Evolutionary conservation across 1,139 yeast species (phyloP).

Genomic region (Yamadazyma triangularis): DNA sequence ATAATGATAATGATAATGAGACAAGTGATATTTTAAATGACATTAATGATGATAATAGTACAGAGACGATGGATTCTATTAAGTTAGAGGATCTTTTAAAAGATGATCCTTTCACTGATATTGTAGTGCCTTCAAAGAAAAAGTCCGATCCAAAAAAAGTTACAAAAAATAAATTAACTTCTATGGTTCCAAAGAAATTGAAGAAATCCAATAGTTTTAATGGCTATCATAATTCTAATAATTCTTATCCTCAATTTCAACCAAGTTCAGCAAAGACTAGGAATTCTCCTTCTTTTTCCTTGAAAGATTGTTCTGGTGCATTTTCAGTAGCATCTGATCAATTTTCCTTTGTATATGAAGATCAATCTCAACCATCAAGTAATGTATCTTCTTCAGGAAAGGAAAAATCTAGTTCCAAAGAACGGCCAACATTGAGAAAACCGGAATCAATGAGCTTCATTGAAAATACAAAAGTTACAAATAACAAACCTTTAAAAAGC

Average conservation of each 20-base stretch:
- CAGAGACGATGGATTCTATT: background rate
- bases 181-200: conserved; percentile 2
- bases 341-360: conserved; percentile 15
- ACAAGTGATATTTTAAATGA: conserved; percentile 1
- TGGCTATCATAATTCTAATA: background rate
- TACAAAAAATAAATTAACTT: conserved; percentile 1
- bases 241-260: conserved; percentile 1
- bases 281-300: conserved; percentile 15
- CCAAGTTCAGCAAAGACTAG: background rate
- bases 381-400: background rate
- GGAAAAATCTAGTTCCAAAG: background rate
- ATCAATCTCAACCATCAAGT: conserved; percentile 5
- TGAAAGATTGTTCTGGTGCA: conserved; percentile 25
- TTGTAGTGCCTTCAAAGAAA: background rate
- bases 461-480: conserved; percentile 1
- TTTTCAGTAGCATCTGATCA: conserved; percentile 16
- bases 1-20: conserved; percentile 4
- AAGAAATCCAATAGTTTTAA: conserved; percentile 4
- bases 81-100: conserved; percentile 13
- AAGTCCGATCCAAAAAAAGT: conserved; percentile 1
- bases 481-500: conserved; percentile 15
- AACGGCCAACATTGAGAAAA: background rate
- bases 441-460: conserved; percentile 1
- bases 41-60: conserved; percentile 4
- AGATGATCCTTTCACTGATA: conserved; percentile 12